A percentile compares a stretch with the other conserved stretches of the same genome.
phyloP scores from a whole-genome alignment of 2,329 filamentous ascomycete genomes.

The Colletotrichum gigasporum region DNA sequence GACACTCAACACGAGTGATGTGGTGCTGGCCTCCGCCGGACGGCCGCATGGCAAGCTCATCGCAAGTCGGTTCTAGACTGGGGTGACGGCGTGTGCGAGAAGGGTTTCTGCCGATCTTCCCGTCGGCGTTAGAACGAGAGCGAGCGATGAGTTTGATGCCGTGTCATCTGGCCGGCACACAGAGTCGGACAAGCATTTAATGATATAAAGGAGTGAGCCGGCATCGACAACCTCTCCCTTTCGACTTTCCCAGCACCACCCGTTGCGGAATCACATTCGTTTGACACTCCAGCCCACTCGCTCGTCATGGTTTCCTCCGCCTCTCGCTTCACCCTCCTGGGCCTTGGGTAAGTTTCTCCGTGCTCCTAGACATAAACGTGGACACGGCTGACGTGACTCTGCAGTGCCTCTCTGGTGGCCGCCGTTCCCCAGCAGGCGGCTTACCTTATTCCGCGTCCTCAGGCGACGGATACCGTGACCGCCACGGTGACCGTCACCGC shows the following conservation, averaged over 20 bases:
- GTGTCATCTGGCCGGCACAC: conserved; percentile 29
- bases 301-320: conserved; percentile 36
- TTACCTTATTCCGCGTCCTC: conserved; percentile 12
- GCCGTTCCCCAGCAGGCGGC: conserved; percentile 35
- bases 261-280: conserved; percentile 35
- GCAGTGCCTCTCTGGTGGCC: conserved; percentile 36
- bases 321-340: conserved; percentile 38
- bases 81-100: not conserved
- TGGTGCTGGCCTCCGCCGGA: conserved; percentile 10
- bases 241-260: not conserved
- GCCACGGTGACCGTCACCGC: conserved; percentile 21
- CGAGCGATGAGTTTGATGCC: not conserved
- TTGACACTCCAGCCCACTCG: conserved; percentile 21
- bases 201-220: conserved; percentile 23
- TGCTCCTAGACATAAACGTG: not conserved
- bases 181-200: conserved; percentile 33
- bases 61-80: conserved; percentile 11
- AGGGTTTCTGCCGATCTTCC: conserved; percentile 1
- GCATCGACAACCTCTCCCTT: not conserved
- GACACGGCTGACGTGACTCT: not conserved
- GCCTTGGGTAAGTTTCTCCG: conserved; percentile 37
- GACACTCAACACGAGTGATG: conserved; percentile 4
- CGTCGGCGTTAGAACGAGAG: not conserved
- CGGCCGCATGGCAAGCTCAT: conserved; percentile 6
- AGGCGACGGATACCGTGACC: conserved; percentile 23